Percentiles rank a stretch among this genome's conserved stretches.
Conservation (phyloP, 306 rosid genomes). For the Medicago arabica region DNA sequence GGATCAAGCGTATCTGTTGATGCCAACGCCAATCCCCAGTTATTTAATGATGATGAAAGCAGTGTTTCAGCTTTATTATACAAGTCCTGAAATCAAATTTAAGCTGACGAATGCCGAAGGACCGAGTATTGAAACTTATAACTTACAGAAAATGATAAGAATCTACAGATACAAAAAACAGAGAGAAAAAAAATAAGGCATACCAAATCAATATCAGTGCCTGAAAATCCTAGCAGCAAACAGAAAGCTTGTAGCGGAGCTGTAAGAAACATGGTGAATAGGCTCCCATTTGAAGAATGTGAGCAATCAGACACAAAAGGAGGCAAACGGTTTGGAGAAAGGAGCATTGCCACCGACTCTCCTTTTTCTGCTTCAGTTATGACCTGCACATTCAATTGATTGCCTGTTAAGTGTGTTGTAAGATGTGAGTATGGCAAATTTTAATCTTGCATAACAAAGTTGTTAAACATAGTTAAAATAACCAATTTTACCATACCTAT, state of each 20-base stretch:
- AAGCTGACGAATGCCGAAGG: constrained; percentile 31
- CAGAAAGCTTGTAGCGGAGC: constrained; percentile 93
- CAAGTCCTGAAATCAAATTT: constrained; percentile 64
- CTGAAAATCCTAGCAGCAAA: constrained; percentile 74
- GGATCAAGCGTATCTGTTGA: constrained; percentile 68
- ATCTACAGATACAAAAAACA: background rate
- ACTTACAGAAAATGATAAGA: constrained; percentile 32
- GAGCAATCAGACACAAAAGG: constrained; percentile 53
- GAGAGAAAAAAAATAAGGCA: background rate
- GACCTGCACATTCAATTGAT: constrained; percentile 54
- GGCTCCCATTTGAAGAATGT: constrained; percentile 69
- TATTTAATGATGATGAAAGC: constrained; percentile 64
- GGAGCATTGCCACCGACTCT: constrained; percentile 89
- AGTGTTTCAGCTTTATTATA: constrained; percentile 75
- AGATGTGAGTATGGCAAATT: constrained; percentile 16
- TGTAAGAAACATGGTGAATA: constrained; percentile 90
- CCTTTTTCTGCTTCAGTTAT: constrained; percentile 80
- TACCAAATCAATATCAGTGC: constrained; percentile 78
- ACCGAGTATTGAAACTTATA: constrained; percentile 28
- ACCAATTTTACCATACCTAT: constrained; percentile 10
- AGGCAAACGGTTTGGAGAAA: constrained; percentile 70
- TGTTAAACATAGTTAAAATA: background rate
- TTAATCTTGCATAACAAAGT: constrained; percentile 13
- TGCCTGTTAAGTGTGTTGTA: constrained; percentile 22
- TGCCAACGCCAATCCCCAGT: constrained; percentile 76